phyloP scores from a whole-genome alignment of 306 rosid species.

The Dryas octopetala region DNA sequence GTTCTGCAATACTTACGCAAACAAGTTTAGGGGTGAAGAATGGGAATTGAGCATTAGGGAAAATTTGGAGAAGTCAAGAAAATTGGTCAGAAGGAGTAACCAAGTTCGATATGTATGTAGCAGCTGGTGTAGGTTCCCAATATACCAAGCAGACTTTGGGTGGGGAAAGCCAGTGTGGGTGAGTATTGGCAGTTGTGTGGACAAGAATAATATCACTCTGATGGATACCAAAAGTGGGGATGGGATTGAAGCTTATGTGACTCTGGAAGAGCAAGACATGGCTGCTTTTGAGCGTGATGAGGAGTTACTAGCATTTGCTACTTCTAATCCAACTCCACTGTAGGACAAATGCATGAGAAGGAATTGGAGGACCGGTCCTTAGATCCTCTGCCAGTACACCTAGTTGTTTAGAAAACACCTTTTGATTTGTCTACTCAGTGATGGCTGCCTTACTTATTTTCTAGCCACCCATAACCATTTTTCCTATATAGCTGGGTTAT shows the following conservation, averaged over 20 bases:
- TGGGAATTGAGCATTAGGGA: not conserved
- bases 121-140: conserved; percentile 42
- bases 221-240: conserved; percentile 43
- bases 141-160: conserved; percentile 47
- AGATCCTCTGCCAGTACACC: no score
- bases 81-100: not conserved
- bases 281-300: conserved; percentile 28
- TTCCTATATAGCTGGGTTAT: no score
- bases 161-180: conserved; percentile 58
- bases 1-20: conserved; percentile 10
- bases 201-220: conserved; percentile 26
- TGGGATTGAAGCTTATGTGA: conserved; percentile 52
- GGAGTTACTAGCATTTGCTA: conserved; percentile 25
- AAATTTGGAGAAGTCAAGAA: conserved; percentile 3
- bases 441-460: no score
- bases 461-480: no score
- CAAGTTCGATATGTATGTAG: not conserved
- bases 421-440: no score
- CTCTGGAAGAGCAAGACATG: conserved; percentile 38
- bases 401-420: no score
- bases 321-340: conserved; percentile 18
- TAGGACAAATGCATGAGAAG: no score
- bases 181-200: not conserved
- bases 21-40: conserved; percentile 19
- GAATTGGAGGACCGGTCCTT: no score